A percentile compares a stretch with the other conserved stretches of the same genome.
Conservation (phyloP, 352 stramenopile genomes). For the Phytophthora sojae region DNA sequence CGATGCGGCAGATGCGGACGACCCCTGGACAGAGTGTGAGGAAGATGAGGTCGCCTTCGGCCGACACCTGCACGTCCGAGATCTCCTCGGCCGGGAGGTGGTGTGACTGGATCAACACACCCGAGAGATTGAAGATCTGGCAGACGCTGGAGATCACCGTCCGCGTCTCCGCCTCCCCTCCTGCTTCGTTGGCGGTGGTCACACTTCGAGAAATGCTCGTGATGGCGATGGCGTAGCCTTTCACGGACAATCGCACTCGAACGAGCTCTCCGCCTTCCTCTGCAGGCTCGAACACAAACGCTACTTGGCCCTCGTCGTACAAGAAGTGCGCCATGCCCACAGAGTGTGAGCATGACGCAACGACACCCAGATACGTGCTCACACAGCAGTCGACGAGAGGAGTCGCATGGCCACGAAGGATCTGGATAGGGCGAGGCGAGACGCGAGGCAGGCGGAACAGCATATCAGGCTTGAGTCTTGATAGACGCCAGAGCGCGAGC, state of each 20-base stretch:
- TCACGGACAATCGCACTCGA: slow-evolving; percentile 55
- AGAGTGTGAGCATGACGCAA: slow-evolving; percentile 64
- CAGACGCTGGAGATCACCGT: slow-evolving; percentile 47
- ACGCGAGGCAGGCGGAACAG: slow-evolving; percentile 79
- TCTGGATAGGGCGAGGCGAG: slow-evolving; percentile 67
- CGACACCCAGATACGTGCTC: slow-evolving; percentile 69
- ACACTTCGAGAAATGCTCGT: slow-evolving; percentile 28
- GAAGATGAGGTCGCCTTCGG: slow-evolving; percentile 79
- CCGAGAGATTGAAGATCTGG: slow-evolving; percentile 76
- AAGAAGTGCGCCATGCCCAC: slow-evolving; percentile 77
- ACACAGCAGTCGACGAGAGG: slow-evolving; percentile 69
- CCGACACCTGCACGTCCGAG: slow-evolving; percentile 59
- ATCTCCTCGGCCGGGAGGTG: slow-evolving; percentile 58
- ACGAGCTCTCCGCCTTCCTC: slow-evolving; percentile 39
- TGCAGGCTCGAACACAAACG: slow-evolving; percentile 66
- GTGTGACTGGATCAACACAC: slow-evolving; percentile 59
- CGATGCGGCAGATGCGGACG: slow-evolving; percentile 75
- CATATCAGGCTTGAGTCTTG: slow-evolving; percentile 73
- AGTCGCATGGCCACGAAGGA: slow-evolving; percentile 66
- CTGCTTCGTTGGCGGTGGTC: neutral
- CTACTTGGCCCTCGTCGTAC: slow-evolving; percentile 75
- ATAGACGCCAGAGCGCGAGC: slow-evolving; percentile 77
- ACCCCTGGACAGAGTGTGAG: slow-evolving; percentile 55
- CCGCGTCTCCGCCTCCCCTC: slow-evolving; percentile 8
- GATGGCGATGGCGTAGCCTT: slow-evolving; percentile 72